Evolutionary conservation across 768 basidiomycete genomes (phyloP).

Genomic region (Leucocoprinus birnbaumii): DNA sequence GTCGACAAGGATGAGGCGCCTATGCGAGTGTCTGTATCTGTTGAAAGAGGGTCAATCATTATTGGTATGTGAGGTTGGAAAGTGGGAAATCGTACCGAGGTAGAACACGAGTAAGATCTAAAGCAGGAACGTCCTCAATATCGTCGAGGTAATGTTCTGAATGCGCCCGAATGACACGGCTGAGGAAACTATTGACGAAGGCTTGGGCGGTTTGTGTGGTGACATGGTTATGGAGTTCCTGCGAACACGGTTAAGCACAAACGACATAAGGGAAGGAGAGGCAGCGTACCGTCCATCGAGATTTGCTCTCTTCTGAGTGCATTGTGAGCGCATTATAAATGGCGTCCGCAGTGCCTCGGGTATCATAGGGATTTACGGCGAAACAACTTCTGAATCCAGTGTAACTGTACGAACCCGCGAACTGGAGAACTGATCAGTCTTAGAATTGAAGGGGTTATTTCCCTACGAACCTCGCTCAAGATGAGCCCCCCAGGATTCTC

Average conservation of each 20-base stretch:
- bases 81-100: slow-evolving; percentile 23
- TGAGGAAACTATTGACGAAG: slow-evolving; percentile 79
- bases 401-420: slow-evolving; percentile 84
- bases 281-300: slow-evolving; percentile 66
- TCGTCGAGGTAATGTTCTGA: slow-evolving; percentile 49
- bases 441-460: neutral
- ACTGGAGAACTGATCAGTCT: slow-evolving; percentile 36
- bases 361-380: slow-evolving; percentile 84
- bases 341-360: slow-evolving; percentile 78
- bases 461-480: slow-evolving; percentile 62
- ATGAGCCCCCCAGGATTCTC: slow-evolving; percentile 66
- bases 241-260: neutral
- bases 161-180: slow-evolving; percentile 68
- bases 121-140: slow-evolving; percentile 22
- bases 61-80: neutral
- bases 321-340: slow-evolving; percentile 71
- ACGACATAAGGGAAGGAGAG: neutral
- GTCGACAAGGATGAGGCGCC: slow-evolving; percentile 70
- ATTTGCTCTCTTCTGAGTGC: slow-evolving; percentile 66
- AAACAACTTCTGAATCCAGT: slow-evolving; percentile 87
- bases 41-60: neutral
- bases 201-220: slow-evolving; percentile 84
- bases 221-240: slow-evolving; percentile 83
- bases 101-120: slow-evolving; percentile 47
- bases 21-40: slow-evolving; percentile 61